phyloP scores from a whole-genome alignment of 208 protist genomes.

The Trypanosoma vivax region DNA sequence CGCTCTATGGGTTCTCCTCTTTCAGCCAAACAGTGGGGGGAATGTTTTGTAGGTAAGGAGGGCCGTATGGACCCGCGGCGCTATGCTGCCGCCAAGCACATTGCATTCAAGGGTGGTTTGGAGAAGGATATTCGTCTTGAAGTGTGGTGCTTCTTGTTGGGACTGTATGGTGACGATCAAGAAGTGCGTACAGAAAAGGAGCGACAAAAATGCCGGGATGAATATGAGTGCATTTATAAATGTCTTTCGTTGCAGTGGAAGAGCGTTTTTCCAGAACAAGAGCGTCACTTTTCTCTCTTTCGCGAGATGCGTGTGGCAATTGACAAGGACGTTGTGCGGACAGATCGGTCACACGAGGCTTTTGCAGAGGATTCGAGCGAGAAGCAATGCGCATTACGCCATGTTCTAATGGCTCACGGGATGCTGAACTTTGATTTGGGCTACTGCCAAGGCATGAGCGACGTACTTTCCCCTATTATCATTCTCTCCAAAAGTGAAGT shows the following conservation, averaged over 20 bases:
- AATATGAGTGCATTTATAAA: conserved; percentile 46
- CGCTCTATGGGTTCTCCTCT: conserved; percentile 19
- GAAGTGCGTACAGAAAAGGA: conserved; percentile 28
- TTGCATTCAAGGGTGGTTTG: conserved; percentile 39
- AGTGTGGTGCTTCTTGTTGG: conserved; percentile 77
- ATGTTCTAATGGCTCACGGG: conserved; percentile 76
- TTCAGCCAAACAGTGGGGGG: conserved; percentile 21
- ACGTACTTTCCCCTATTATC: conserved; percentile 59
- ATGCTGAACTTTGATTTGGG: conserved; percentile 90
- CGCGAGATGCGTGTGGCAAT: conserved; percentile 47
- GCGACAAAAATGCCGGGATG: conserved; percentile 14
- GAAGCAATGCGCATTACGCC: conserved; percentile 44
- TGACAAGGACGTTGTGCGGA: conserved; percentile 85
- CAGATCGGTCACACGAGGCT: conserved; percentile 49
- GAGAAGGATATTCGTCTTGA: conserved; percentile 38
- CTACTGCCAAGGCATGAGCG: conserved; percentile 90
- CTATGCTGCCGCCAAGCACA: conserved; percentile 13
- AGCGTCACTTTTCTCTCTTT: conserved; percentile 51
- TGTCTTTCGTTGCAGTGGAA: conserved; percentile 67
- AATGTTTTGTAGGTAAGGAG: conserved; percentile 24
- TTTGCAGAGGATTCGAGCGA: conserved; percentile 39
- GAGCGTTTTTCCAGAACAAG: conserved; percentile 63
- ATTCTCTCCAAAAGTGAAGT: conserved; percentile 37
- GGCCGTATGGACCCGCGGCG: conserved; percentile 10
- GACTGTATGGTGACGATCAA: conserved; percentile 28